Base-by-base conservation (phyloP, 257 asterid species). In the Echium plantagineum region DNA sequence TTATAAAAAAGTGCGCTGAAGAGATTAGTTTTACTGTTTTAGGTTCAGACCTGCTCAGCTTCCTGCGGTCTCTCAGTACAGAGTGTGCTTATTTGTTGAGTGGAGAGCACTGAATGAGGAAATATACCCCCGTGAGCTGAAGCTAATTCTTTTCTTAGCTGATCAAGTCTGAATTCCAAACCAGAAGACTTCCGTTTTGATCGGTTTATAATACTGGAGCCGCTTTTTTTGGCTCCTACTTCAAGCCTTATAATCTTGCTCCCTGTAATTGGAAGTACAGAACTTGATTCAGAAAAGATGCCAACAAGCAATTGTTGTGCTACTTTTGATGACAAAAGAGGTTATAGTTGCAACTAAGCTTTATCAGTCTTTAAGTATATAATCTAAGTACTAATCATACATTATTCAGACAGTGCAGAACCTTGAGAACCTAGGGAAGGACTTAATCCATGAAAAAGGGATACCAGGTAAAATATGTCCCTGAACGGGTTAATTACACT, bases 81-180 rank as follows among this genome's bases (percentile, higher is more conserved):
- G 66, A 88, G 65, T 65, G 57, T 48, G 77, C 74, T 72, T 30
- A 91, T 82, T 71, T 85, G 98, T 68, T 85, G 95, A 16, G 96
- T 81, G 65, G 98, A 88, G 66, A 91, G 69, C 21, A 91, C 86
- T 6, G 95, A 85, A 69, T 88, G 94, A 60, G 98, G 96, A 69
- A 91, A 88, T 82, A 88, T 78, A 55, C 88, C 84, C n/a, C 96
- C 98, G 55, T 88, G 85, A 48, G 66, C 69, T 12, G 80, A 78
- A 56, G 95, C 90, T 55, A 87, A 83, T 67, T 85, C 94, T 71
- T 82, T 91, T 51, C 96, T 87, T 64, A 91, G 84, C 85, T 87
- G 88, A 38, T 85, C 95, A 21, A 91, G 93, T 79, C 76, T 85
- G 61, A 67, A 68, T 68, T 81, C 85, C 80, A 91, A 64, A 26